Evolutionary conservation across 192 early-diverging fungal species (phyloP).

Genomic region (Umbelopsis isabellina): DNA sequence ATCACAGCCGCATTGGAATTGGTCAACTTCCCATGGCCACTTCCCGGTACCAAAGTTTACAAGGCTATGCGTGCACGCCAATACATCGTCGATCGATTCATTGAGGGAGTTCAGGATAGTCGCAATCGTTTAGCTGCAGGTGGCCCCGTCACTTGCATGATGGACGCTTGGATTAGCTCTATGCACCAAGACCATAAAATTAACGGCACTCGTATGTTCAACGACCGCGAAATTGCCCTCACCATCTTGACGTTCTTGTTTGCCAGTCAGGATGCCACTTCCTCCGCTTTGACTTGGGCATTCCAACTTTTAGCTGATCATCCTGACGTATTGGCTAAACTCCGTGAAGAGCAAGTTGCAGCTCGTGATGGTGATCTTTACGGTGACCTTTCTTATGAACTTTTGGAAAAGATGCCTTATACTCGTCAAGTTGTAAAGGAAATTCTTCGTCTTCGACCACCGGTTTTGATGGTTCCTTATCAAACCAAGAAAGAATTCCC

Average conservation of each 20-base stretch:
- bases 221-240: conserved; percentile 43
- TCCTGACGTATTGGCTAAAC: conserved; percentile 43
- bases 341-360: conserved; percentile 40
- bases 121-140: conserved; percentile 37
- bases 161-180: conserved; percentile 44
- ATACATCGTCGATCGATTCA: conserved; percentile 47
- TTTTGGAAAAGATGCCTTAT: conserved; percentile 39
- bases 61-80: conserved; percentile 45
- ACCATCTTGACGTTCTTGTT: conserved; percentile 52
- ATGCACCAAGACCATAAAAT: conserved; percentile 29
- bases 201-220: conserved; percentile 36
- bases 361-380: conserved; percentile 29
- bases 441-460: conserved; percentile 42
- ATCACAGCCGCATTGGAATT: conserved; percentile 51
- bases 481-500: conserved; percentile 39
- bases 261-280: conserved; percentile 50
- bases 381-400: conserved; percentile 26
- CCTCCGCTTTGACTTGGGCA: conserved; percentile 50
- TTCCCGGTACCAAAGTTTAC: conserved; percentile 51
- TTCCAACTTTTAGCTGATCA: conserved; percentile 49
- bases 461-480: conserved; percentile 48
- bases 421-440: conserved; percentile 46
- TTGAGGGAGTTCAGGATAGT: conserved; percentile 39
- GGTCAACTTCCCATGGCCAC: conserved; percentile 48
- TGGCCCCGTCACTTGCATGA: conserved; percentile 37